Percentiles rank a stretch among this genome's conserved stretches.
phyloP scores from a whole-genome alignment of 73 alveolate genomes.

The Blepharisma japonicum region DNA sequence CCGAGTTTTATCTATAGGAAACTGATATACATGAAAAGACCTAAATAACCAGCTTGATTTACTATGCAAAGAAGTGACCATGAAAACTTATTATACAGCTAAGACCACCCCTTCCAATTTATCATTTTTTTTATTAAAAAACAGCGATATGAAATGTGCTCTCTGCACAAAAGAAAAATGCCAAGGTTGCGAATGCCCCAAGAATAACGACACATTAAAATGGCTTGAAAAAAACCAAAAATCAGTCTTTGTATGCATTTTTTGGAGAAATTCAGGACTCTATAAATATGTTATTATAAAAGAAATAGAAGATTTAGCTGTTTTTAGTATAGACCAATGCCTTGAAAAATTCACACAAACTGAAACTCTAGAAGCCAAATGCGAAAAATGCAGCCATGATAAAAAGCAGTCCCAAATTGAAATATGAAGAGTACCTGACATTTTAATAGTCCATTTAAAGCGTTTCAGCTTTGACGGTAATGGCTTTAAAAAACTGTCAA shows the following conservation, averaged over 20 bases:
- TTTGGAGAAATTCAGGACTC: neutral
- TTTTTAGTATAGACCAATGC: neutral
- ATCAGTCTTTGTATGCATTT: neutral
- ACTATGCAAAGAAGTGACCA: too few species aligned
- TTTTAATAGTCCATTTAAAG: conserved; percentile 51
- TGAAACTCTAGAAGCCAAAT: neutral
- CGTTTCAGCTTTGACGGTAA: conserved; percentile 49
- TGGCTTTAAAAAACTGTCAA: conserved; percentile 48
- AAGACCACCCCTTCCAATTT: too few species aligned
- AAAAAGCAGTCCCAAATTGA: conserved; percentile 9
- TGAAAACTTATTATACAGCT: too few species aligned
- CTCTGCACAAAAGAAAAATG: conserved; percentile 6
- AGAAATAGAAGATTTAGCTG: neutral
- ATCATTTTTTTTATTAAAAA: neutral
- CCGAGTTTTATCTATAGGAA: neutral
- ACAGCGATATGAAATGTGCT: neutral
- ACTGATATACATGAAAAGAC: neutral
- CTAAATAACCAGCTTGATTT: neutral
- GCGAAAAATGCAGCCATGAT: neutral
- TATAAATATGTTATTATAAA: neutral
- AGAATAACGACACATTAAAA: neutral
- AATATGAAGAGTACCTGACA: conserved; percentile 46
- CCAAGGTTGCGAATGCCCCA: neutral
- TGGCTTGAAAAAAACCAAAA: neutral
- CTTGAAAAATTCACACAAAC: neutral